Base-by-base conservation (phyloP, 345 rosid genomes). In the Firmiana major region DNA sequence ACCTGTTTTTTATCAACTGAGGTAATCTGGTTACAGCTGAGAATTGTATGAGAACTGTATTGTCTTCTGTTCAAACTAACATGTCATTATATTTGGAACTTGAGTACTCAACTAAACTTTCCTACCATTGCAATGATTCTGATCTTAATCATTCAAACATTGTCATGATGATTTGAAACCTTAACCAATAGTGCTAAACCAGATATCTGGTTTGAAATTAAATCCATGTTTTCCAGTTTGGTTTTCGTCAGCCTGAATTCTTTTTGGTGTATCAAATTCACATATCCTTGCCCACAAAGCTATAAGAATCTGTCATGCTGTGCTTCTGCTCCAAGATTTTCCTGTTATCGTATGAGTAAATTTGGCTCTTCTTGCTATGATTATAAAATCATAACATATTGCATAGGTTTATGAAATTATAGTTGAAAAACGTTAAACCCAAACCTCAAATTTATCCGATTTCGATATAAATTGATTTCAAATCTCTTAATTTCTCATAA, bases 51-150 rank as follows among this genome's bases (percentile, higher is more conserved):
- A n/a, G n/a, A 12, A 60, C 15, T 60, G 64, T 60, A 0, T 7
- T 17, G 3, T 60, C 36, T 6, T 60, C 17, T 9, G 64, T 26
- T 60, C 64, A 60, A 26, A 60, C 64, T 10, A 22, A 36, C 11
- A 54, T 10, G 63, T 36, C 75, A n/a, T n/a, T n/a, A 72, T 36
- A 10, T 17, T 54, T 19, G 63, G 63, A 71, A 54, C 48, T 71
- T 54, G 75, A 72, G 49, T 12, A 22, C 75, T 36, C 75, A 72
- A 72, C 63, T 55, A 36, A 36, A 53, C 12, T 21, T 19, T 72
- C 19, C 75, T 10, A 54, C 19, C 11, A 19, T 31, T 53, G 75
- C 57, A 69, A 45, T 69, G 40, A 0, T 46, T 70, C 22, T 15
- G 58, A 24, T 48, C 17, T 69, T 31, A 36, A 53, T 36, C 26